Evolutionary conservation across 805 yeast species (phyloP), one percentile per base, ranked within the genome.

Genomic region (Kazachstania africana): DNA sequence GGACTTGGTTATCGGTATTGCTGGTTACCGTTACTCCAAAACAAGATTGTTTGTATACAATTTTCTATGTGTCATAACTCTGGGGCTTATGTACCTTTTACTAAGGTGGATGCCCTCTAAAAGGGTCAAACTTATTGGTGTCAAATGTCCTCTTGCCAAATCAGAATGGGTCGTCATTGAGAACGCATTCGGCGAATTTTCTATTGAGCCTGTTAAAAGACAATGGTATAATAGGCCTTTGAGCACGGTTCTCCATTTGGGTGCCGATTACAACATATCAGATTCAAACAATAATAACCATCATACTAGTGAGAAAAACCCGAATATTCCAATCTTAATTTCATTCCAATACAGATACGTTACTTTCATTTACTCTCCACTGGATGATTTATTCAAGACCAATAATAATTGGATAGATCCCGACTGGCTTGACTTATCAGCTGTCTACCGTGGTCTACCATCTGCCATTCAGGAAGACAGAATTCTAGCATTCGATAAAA

Each of bases 91-190:
- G 1, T 88, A 76, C 44, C 57, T 91, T 26, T 36, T 80, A 1
- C 55, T 84, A 38, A 64, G 95, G 42, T 91, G 99, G 99, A 50
- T 83, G 28, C 97, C 97, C 0, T 63, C 75, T 28, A 74, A 73
- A 50, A 65, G 81, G 39, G 71, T 91, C 31, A 65, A 65, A 33
- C 56, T 82, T 39, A 66, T 70, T 63, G 95, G 94, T 5, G 56
- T 58, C 13, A 62, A 65, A 18, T 65, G 70, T 4, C 78, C 93
- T 0, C 60, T 91, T 38, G 95, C 84, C 1, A 68, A 69, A 38
- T 78, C 95, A 20, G 94, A 85, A 46, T 83, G 95, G 91, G 79
- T 87, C 12, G 94, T 85, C 12, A 67, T 91, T 16, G 99, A 91
- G 57, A 93, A 84, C 43, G 96, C 87, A 52, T 78, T 73, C 63